Percentiles rank a stretch among this genome's conserved stretches.
phyloP scores from a whole-genome alignment of 441 rosid species.

The Codiaeum variegatum region DNA sequence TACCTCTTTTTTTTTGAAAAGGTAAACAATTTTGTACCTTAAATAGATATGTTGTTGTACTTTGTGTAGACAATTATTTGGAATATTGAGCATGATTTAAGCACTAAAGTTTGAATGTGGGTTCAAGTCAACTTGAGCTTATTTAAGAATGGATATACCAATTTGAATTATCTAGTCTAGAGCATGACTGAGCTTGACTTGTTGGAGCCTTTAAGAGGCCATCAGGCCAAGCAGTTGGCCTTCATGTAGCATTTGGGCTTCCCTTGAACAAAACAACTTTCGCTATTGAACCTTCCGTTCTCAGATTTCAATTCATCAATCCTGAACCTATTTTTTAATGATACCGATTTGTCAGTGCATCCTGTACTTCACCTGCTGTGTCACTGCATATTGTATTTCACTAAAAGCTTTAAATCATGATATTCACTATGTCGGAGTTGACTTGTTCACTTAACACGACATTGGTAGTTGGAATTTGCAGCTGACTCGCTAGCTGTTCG shows the following conservation, averaged over 20 bases:
- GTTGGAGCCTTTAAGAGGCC: neutral
- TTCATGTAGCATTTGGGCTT: neutral
- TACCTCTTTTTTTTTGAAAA: too few species aligned
- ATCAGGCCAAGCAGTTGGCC: neutral
- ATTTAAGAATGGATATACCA: neutral
- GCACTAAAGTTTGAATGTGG: neutral
- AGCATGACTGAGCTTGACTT: neutral
- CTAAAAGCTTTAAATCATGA: neutral
- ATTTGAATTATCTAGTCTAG: neutral
- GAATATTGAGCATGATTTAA: neutral
- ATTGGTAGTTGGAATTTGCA: neutral
- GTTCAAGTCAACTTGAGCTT: neutral
- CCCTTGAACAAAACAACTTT: too few species aligned
- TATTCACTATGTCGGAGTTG: neutral
- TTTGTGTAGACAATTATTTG: neutral
- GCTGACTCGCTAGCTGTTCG: neutral
- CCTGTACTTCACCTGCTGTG: neutral
- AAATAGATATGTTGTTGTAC: neutral
- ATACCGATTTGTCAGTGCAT: neutral
- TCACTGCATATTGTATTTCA: neutral
- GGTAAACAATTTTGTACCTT: neutral
- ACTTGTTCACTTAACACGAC: neutral
- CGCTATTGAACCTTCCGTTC: too few species aligned
- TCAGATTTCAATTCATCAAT: too few species aligned
- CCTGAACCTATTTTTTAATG: too few species aligned